phyloP scores from a whole-genome alignment of 768 basidiomycete species.

The Mycena floridula region DNA sequence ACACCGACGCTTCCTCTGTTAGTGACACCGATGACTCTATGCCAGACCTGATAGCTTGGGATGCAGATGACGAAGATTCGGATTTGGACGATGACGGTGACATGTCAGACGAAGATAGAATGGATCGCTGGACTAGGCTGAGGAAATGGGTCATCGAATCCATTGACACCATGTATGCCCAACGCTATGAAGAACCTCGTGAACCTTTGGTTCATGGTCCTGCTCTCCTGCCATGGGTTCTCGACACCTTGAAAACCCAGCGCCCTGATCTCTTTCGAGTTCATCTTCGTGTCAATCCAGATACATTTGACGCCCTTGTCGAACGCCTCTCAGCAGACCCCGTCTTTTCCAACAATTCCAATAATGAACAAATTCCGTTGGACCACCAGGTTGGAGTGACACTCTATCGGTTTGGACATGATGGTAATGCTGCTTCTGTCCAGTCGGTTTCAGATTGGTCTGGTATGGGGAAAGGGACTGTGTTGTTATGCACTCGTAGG shows the following conservation, averaged over 20 bases:
- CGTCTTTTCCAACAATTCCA: constrained; percentile 15
- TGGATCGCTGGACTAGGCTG: constrained; percentile 1
- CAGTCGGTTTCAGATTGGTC: constrained; percentile 31
- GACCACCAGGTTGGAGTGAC: constrained; percentile 26
- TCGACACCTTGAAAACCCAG: constrained; percentile 13
- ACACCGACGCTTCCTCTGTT: too few relatives aligned
- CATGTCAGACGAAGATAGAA: not conserved
- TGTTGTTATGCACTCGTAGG: constrained; percentile 16
- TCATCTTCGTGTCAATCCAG: constrained; percentile 21
- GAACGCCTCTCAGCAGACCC: constrained; percentile 10
- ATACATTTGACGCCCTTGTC: constrained; percentile 29
- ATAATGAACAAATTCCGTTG: constrained; percentile 18
- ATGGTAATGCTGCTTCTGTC: constrained; percentile 29
- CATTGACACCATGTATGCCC: constrained; percentile 3
- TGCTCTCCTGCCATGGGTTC: constrained; percentile 9
- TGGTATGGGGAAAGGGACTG: constrained; percentile 26
- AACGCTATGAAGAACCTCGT: constrained; percentile 5
- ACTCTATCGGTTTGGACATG: constrained; percentile 17
- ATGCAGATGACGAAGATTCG: constrained; percentile 4
- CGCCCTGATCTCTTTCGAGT: constrained; percentile 23
- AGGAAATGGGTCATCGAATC: not conserved
- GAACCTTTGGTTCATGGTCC: constrained; percentile 5
- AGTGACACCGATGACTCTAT: too few relatives aligned
- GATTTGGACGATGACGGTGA: not conserved
- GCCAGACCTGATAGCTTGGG: too few relatives aligned